phyloP scores from a whole-genome alignment of 2,329 filamentous ascomycete species.

The Cladosporium sp. region DNA sequence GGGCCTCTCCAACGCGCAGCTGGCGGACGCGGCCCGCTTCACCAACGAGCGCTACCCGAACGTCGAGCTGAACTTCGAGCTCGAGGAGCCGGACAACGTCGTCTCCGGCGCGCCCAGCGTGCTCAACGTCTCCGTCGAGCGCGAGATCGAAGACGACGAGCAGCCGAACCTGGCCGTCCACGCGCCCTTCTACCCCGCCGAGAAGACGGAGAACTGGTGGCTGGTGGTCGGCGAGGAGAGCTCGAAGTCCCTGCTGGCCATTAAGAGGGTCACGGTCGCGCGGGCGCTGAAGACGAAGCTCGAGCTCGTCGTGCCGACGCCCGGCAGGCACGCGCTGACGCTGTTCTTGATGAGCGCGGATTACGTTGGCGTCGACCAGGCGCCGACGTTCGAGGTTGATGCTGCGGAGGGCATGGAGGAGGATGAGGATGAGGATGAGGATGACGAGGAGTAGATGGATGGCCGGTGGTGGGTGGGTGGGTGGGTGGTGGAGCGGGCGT shows the following conservation, averaged over 20 bases:
- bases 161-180: constrained; percentile 80
- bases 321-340: constrained; percentile 81
- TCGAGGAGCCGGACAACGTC: constrained; percentile 74
- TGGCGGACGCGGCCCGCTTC: constrained; percentile 85
- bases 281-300: constrained; percentile 70
- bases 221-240: constrained; percentile 89
- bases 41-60: constrained; percentile 96
- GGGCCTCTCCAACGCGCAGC: constrained; percentile 70
- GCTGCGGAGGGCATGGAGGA: constrained; percentile 93
- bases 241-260: constrained; percentile 78
- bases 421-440: constrained; percentile 77
- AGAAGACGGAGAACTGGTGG: constrained; percentile 99
- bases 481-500: no score
- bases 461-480: neutral
- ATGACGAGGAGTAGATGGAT: constrained; percentile 27
- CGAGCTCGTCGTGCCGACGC: constrained; percentile 79
- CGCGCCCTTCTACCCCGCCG: constrained; percentile 84
- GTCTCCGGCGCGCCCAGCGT: constrained; percentile 74
- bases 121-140: constrained; percentile 75
- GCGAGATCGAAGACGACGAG: constrained; percentile 67
- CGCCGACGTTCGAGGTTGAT: constrained; percentile 76
- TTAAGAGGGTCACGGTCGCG: constrained; percentile 88
- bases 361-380: constrained; percentile 95
- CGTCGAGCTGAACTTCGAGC: constrained; percentile 80
- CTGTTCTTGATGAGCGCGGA: constrained; percentile 95